phyloP scores from a whole-genome alignment of 345 rosid species.

The Luvunga scandens region DNA sequence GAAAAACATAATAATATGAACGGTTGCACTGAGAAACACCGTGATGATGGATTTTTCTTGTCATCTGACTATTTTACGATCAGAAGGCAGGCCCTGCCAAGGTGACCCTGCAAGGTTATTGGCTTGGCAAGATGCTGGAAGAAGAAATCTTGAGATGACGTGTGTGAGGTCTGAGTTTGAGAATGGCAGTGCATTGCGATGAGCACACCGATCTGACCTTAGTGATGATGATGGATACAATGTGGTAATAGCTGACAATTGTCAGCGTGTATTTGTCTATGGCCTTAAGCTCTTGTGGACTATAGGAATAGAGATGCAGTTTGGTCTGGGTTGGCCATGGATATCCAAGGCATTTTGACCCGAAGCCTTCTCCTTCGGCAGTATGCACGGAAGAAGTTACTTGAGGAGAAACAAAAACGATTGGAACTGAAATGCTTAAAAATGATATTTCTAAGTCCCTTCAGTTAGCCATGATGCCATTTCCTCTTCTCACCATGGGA shows the following conservation, averaged over 20 bases:
- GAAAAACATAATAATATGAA: conserved; percentile 44
- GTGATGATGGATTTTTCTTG: conserved; percentile 86
- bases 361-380: conserved; percentile 93
- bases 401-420: conserved; percentile 60
- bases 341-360: conserved; percentile 90
- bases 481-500: conserved; percentile 36
- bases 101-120: conserved; percentile 84
- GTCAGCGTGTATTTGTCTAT: conserved; percentile 89
- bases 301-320: conserved; percentile 87
- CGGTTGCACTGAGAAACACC: conserved; percentile 62
- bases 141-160: conserved; percentile 90
- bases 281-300: conserved; percentile 96
- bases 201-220: conserved; percentile 85
- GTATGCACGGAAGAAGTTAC: conserved; percentile 77
- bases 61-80: conserved; percentile 94
- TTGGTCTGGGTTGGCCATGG: conserved; percentile 94
- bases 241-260: conserved; percentile 93
- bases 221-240: conserved; percentile 98
- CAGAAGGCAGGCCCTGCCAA: conserved; percentile 93
- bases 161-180: conserved; percentile 94
- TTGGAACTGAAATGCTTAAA: conserved; percentile 39
- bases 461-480: conserved; percentile 20
- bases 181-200: conserved; percentile 95
- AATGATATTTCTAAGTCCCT: conserved; percentile 31
- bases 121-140: conserved; percentile 99